Evolutionary conservation across 129 eudicot genomes (phyloP), one percentile per base, ranked within the genome.

Genomic region (Logfia minima): DNA sequence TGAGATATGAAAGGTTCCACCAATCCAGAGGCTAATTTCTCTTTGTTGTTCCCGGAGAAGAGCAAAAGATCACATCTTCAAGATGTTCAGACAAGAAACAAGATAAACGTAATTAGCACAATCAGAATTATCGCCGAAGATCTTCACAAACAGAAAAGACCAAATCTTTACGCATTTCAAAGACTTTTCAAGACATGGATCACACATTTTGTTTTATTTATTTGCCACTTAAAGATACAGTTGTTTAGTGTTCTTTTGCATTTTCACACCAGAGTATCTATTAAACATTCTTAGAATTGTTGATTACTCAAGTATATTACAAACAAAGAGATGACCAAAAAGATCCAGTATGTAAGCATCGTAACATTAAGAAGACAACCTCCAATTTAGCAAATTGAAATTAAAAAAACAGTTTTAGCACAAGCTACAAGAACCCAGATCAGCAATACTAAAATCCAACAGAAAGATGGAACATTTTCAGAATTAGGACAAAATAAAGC

Each of bases 11-110:
- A 94, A 55, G 99, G 97, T 63, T 91, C 97, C 83, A 94, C 90
- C 11, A 94, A 84, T 79, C 99, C 99, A 71, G 97, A 94, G 48
- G 97, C 97, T 63, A 93, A 45, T 84, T 93, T 93, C 93, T 93
- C 97, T 75, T 70, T 91, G 77, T 68, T 87, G 72, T 82, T 84
- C 70, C 97, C 97, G 75, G 72, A 83, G 63, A 87, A 86, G 65
- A 94, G 80, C 83, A 94, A 83, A 82, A 94, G 94, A 91, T 94
- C 98, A 79, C 98, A 94, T 80, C 98, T 94, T 68, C 77, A 82
- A 51, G 7, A 70, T 80, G 32, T 65, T 34, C 18, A 37, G 39
- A 72, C n/a, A 76, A 61, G 22, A 60, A 65, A 68, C 43, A 62
- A 2, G n/a, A 51, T 29, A 84, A 84, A 13, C 71, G 13, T 26